Evolutionary conservation across 345 rosid species (phyloP), one percentile per base, ranked within the genome.

Genomic region (Pugionium dolabratum): DNA sequence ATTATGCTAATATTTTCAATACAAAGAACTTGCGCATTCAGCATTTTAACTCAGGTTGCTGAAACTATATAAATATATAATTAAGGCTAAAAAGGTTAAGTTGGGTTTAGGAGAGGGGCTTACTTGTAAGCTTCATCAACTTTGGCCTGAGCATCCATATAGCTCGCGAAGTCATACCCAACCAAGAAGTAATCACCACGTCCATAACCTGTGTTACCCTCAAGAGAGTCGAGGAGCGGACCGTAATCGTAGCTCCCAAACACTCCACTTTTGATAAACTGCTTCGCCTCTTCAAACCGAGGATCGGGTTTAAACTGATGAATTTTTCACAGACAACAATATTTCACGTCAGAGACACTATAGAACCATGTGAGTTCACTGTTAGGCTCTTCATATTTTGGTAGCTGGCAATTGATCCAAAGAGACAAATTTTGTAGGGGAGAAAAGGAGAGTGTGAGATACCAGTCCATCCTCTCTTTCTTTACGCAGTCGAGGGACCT

Each of bases 161-260:
- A 93, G 77, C 87, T 75, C 3, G 91, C 81, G 74, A 93, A 93
- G 78, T 93, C 98, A 56, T 86, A 67, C 35, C 98, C 98, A 53
- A 93, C 98, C 34, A 93, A 87, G 66, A 93, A 93, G 70, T 87
- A 93, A 65, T 93, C 98, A 34, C 98, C 98, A 31, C 94, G 96
- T 7, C 97, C 98, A 46, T 75, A 93, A 44, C 98, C 98, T 6
- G 96, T 79, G 79, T 93, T 83, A 11, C 98, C 96, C 56, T 93
- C 98, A 9, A 93, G 79, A 55, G 97, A 93, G n/a, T 87, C 97
- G 0, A 93, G 94, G 44, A 93, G 94, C 2, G 89, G 96, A 66
- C 76, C 81, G 75, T 93, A 93, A 67, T 93, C 96, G 32, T 89
- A 93, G 75, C 71, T 83, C 74, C 98, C 98, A 66, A 93, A 93